Evolutionary conservation across 2,329 filamentous ascomycete genomes (phyloP).

Genomic region (Neonectria magnoliae): DNA sequence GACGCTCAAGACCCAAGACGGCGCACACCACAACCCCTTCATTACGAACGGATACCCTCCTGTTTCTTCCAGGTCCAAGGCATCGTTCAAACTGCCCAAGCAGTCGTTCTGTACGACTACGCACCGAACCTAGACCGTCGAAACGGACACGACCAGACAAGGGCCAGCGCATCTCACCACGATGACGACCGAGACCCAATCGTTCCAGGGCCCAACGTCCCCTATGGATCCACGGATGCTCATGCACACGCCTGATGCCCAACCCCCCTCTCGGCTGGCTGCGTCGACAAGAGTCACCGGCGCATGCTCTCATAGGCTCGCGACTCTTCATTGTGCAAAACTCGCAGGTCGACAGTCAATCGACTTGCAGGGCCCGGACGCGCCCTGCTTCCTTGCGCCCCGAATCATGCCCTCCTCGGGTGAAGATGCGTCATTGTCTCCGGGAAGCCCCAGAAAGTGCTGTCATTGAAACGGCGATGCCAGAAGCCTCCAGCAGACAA

Average conservation of each 20-base stretch:
- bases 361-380: conserved; percentile 1
- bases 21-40: conserved; percentile 14
- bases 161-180: conserved; percentile 27
- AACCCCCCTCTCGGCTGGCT: conserved; percentile 30
- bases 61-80: conserved; percentile 6
- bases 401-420: conserved; percentile 25
- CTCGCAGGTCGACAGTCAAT: conserved; percentile 12
- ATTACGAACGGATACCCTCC: conserved; percentile 17
- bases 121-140: conserved; percentile 3
- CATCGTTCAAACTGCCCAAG: conserved; percentile 8
- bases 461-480: conserved; percentile 22
- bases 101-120: conserved; percentile 13
- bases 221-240: conserved; percentile 24
- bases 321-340: conserved; percentile 10
- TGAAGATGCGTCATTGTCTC: conserved; percentile 18
- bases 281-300: conserved; percentile 19
- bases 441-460: conserved; percentile 21
- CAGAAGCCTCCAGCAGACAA: conserved; percentile 24
- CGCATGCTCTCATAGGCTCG: conserved; percentile 20
- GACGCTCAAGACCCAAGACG: conserved; percentile 5
- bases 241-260: conserved; percentile 39
- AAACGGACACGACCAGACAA: conserved; percentile 14
- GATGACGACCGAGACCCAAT: conserved; percentile 28
- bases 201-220: conserved; percentile 16
- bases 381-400: conserved; percentile 11